Conservation (phyloP, 441 rosid genomes). For the Kokia cookei region DNA sequence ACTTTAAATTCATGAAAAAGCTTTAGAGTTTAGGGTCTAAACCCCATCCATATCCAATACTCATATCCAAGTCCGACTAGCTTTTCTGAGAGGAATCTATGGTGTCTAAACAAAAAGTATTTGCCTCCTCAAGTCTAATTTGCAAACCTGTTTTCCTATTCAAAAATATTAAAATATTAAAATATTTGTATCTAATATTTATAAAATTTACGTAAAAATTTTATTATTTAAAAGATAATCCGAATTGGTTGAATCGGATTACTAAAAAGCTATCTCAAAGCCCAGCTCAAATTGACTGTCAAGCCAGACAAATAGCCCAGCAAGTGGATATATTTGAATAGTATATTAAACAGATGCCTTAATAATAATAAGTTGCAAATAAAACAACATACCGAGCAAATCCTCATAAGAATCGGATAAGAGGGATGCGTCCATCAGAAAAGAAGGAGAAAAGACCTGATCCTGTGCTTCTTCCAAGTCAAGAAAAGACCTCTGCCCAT, state of each 20-base stretch:
- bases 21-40: no score
- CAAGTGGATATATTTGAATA: background rate
- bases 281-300: background rate
- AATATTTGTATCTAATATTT: no score
- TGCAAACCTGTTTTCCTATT: background rate
- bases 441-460: slow-evolving; percentile 92
- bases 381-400: slow-evolving; percentile 66
- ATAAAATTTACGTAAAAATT: no score
- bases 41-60: no score
- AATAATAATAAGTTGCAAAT: background rate
- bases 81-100: no score
- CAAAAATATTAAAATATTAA: no score
- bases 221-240: background rate
- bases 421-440: slow-evolving; percentile 73
- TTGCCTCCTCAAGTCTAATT: background rate
- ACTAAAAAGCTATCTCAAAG: no score
- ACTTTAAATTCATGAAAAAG: no score
- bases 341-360: background rate
- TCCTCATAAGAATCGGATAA: slow-evolving; percentile 82
- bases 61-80: no score
- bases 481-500: slow-evolving; percentile 50
- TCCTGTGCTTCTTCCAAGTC: slow-evolving; percentile 63
- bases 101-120: background rate
- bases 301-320: background rate
- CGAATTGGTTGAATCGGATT: no score